Evolutionary conservation across 345 rosid genomes (phyloP).

Genomic region (Citrus australasica): DNA sequence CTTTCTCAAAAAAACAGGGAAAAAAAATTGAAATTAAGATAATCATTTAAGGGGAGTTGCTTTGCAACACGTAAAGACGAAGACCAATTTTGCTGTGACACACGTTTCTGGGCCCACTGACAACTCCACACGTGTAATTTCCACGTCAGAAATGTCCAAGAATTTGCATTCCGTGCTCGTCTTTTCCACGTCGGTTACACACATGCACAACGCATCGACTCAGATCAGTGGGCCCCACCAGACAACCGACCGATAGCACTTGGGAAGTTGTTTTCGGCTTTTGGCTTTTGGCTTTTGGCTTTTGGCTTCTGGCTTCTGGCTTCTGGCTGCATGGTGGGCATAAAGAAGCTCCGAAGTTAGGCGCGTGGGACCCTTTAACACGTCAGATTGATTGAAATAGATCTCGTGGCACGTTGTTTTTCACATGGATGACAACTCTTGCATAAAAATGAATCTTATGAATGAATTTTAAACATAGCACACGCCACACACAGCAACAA

Average conservation of each 20-base stretch:
- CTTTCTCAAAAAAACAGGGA: background rate
- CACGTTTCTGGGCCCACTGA: background rate
- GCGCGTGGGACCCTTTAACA: background rate
- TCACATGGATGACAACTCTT: background rate
- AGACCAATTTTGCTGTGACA: background rate
- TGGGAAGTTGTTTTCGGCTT: background rate
- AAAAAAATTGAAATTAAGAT: background rate
- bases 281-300: background rate
- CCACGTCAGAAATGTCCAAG: background rate
- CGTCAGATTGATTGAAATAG: background rate
- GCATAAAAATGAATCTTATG: too few species aligned
- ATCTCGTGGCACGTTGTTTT: background rate
- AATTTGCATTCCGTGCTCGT: slow-evolving; percentile 6
- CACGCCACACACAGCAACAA: too few species aligned
- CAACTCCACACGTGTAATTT: background rate
- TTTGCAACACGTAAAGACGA: background rate
- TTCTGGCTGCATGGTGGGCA: background rate
- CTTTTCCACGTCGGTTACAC: slow-evolving; percentile 17
- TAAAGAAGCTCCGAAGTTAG: background rate
- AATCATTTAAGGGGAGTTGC: background rate
- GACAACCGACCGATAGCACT: background rate
- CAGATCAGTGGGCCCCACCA: background rate
- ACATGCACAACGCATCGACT: background rate
- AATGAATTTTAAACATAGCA: too few species aligned
- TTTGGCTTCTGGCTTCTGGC: background rate